Base-by-base conservation (phyloP, 2,329 filamentous ascomycete genomes). In the Lachnellula arida region DNA sequence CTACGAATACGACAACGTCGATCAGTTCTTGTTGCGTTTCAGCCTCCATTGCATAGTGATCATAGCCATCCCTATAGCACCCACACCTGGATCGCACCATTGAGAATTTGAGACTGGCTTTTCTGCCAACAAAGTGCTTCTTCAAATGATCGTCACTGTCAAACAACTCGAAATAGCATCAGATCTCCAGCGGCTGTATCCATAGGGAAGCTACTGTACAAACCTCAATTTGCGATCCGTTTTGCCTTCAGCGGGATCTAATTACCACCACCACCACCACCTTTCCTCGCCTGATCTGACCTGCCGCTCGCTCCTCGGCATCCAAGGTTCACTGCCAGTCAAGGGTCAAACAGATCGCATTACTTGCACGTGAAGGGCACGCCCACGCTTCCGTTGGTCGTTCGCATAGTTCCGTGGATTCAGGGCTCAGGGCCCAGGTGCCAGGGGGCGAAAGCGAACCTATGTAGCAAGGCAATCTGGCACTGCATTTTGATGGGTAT, bases 151-250 rank as follows among this genome's bases (percentile, higher is more conserved):
- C 57, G 57, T 28, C 54, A 34, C n/a, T 47, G 42, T 55, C 56
- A 60, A 63, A 62, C 60, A 53, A 37, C 58, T 61, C 58, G 53
- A 62, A 60, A 62, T 62, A 62, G 59, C 55, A 54, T 59, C 50
- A 49, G 52, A 51, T 55, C 32, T 49, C 32, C 47, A 49, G 47
- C 47, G 32, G 28, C 15, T 15, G n/a, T 14, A 5, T 8, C 28
- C 17, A 50, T 19, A n/a, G 12, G 49, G 51, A 46, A 40, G 39
- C 48, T 9, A 28, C 4, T 32, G 28, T 32, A 32, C 28, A 12
- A 32, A 32, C 28, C 28, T 32, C 28, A 32, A 32, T 32, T 32
- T 32, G 28, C 28, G 9, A 12, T 32, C 28, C 11, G 28, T 32
- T 32, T 32, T 32, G 28, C 28, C 28, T 32, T 32, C 19, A 49